Evolutionary conservation across 148 eudicot species (phyloP), one percentile per base, ranked within the genome.

Genomic region (Spergularia marina): DNA sequence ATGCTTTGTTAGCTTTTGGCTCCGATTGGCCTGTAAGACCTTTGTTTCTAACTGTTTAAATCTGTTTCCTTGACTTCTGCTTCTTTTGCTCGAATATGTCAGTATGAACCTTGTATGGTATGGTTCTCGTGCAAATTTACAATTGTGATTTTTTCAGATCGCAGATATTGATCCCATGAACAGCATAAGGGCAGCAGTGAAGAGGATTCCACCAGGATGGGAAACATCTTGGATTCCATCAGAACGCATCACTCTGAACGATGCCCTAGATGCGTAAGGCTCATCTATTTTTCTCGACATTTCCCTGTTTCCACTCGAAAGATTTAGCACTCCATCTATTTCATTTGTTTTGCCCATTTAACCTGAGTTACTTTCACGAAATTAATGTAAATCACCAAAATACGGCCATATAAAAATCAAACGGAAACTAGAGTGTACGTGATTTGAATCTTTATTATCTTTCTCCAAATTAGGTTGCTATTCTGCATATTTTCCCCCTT

Each of bases 1-100:
- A 79, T 67, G 88, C 97, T 54, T 65, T 65, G 21, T 79, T 96
- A 81, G 96, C 98, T 67, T 91, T 96, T 80, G 99, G 99, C 78
- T 92, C 99, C 61, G 99, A 95, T 80, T 95, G 99, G 99, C 99
- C 99, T 9, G 98, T 95, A 80, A 86, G 96, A 77, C 73, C 21
- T 71, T 49, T 13, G 10, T 30, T 68, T 74, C 62, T 5, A 70
- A 23, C 59, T 49, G 18, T 12, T 52, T 62, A 11, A 3, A 6
- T 41, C 16, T 69, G 3, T 73, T 71, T 4, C 3, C 49, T 18
- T 12, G 18, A 6, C 41, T 55, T 51, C 40, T 71, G 20, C 40
- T 51, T n/a, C 44, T 15, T 23, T 47, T 76, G 23, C 23, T 36
- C 51, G 54, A 21, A 14, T 34, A n/a, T 12, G 4, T 30, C 36